These are phyloP conservation scores for Phylloporus rhodoxanthus DNA, from an alignment of 768 basidiomycete genomes.

Conservation along the genomic window DNA sequence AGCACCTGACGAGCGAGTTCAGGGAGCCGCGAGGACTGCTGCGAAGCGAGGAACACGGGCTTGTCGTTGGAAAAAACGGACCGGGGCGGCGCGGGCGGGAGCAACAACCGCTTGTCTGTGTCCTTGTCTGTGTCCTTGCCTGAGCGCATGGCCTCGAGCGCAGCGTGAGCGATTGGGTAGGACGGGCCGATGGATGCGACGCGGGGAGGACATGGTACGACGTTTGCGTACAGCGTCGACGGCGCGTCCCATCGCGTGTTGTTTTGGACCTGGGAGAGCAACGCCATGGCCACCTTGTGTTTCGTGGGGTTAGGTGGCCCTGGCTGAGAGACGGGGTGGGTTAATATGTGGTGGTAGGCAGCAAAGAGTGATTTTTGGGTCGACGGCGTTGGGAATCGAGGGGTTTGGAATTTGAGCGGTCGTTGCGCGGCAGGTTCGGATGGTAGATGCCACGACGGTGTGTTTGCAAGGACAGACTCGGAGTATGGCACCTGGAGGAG, in stretches of 20 bases:
- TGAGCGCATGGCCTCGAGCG: conserved; percentile 31
- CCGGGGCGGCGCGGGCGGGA: conserved; percentile 35
- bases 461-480: conserved; percentile 60
- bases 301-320: conserved; percentile 52
- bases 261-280: conserved; percentile 53
- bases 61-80: conserved; percentile 42
- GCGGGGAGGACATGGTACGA: conserved; percentile 56
- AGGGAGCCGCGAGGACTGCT: conserved; percentile 61
- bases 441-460: conserved; percentile 69
- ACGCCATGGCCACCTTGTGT: conserved; percentile 71
- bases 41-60: conserved; percentile 58
- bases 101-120: conserved; percentile 36
- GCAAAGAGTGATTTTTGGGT: conserved; percentile 58
- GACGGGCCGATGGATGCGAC: conserved; percentile 60
- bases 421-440: conserved; percentile 28
- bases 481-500: conserved; percentile 67
- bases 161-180: conserved; percentile 45
- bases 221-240: conserved; percentile 56
- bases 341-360: conserved; percentile 75
- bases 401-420: conserved; percentile 13
- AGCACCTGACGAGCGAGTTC: conserved; percentile 62
- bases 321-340: conserved; percentile 53
- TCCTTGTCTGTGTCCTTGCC: conserved; percentile 48
- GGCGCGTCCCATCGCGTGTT: conserved; percentile 63
- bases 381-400: conserved; percentile 44